Evolutionary conservation across 352 stramenopile genomes (phyloP).

Genomic region (Phytopythium aichiense): DNA sequence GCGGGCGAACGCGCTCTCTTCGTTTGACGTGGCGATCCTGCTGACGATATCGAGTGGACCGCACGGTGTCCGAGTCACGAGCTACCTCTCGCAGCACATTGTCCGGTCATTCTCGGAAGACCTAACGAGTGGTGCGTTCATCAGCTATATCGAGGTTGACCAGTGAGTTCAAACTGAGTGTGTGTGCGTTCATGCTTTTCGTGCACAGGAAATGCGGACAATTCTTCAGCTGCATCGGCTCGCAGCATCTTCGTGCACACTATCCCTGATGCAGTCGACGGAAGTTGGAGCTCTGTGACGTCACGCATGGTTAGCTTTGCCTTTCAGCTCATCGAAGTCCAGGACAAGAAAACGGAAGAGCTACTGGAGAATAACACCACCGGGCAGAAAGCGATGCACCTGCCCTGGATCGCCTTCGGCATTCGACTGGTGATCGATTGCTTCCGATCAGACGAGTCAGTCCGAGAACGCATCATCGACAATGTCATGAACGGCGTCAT

Average conservation of each 20-base stretch:
- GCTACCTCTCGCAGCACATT: slow-evolving; percentile 19
- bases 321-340: slow-evolving; percentile 28
- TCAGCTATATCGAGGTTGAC: background rate
- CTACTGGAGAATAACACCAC: background rate
- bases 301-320: slow-evolving; percentile 29
- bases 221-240: background rate
- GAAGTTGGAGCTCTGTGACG: slow-evolving; percentile 27
- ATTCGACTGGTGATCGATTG: slow-evolving; percentile 39
- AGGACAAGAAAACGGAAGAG: slow-evolving; percentile 17
- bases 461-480: slow-evolving; percentile 32
- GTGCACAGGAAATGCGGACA: background rate
- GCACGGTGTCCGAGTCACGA: slow-evolving; percentile 24
- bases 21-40: slow-evolving; percentile 41
- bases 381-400: background rate
- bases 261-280: slow-evolving; percentile 24
- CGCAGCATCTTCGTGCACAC: slow-evolving; percentile 23
- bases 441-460: slow-evolving; percentile 35
- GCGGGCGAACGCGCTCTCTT: slow-evolving; percentile 19
- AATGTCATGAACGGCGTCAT: slow-evolving; percentile 41
- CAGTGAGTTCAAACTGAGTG: background rate
- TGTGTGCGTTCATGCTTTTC: background rate
- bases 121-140: slow-evolving; percentile 19
- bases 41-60: slow-evolving; percentile 21
- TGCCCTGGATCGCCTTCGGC: slow-evolving; percentile 33
- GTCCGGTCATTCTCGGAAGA: slow-evolving; percentile 21